phyloP scores from a whole-genome alignment of 2,329 filamentous ascomycete species.

The Colletotrichum caudatum region DNA sequence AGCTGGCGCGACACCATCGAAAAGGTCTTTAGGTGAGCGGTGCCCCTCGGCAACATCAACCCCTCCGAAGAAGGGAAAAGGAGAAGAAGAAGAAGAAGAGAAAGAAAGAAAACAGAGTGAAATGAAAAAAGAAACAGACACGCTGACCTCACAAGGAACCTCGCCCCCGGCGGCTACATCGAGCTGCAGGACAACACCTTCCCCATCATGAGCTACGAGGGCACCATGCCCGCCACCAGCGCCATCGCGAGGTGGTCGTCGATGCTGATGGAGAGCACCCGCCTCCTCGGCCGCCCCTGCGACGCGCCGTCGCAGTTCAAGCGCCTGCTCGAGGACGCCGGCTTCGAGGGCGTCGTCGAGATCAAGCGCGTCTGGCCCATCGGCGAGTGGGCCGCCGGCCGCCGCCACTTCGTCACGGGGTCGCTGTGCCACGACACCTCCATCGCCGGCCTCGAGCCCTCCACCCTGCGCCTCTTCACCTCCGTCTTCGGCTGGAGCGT shows the following conservation, averaged over 20 bases:
- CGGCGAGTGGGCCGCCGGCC: conserved; percentile 67
- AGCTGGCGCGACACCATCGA: conserved; percentile 45
- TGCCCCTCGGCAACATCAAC: conserved; percentile 54
- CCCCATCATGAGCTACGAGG: conserved; percentile 49
- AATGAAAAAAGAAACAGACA: neutral
- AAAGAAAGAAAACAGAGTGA: neutral
- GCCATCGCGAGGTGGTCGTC: conserved; percentile 48
- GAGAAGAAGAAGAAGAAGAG: no score
- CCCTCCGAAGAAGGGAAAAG: no score
- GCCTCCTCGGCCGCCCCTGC: conserved; percentile 38
- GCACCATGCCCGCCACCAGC: conserved; percentile 47
- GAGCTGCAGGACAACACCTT: conserved; percentile 50
- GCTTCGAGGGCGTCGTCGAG: conserved; percentile 65
- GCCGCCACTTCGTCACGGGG: conserved; percentile 48
- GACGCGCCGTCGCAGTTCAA: conserved; percentile 41
- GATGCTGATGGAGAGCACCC: conserved; percentile 50
- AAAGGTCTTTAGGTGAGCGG: conserved; percentile 44
- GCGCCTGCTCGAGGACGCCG: conserved; percentile 61
- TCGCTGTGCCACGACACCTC: conserved; percentile 38
- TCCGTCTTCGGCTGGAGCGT: conserved; percentile 49
- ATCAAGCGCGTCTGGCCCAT: conserved; percentile 62
- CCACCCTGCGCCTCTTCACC: conserved; percentile 51
- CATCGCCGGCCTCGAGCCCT: conserved; percentile 46
- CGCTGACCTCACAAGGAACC: conserved; percentile 35
- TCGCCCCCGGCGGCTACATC: conserved; percentile 52